Conservation (phyloP, 176 grass and related monocot genomes). For the Hordeum vulgare region MorexV3_pseudomolecules_assembly NC_058519.1:582022277-582022776, state of each 20-base stretch:
- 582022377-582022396: slow-evolving; percentile 1
- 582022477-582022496: not conserved
- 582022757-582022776: not conserved
- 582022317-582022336: not conserved
- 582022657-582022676: slow-evolving; percentile 6
- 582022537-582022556: slow-evolving; percentile 81
- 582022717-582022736: not conserved
- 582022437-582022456: not conserved
- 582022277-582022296: not conserved
- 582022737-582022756: not conserved
- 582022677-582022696: not conserved
- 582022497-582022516: not conserved
- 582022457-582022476: not conserved
- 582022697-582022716: not conserved
- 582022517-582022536: slow-evolving; percentile 93
- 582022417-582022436: not conserved
- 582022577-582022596: slow-evolving; percentile 98
- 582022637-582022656: not conserved
- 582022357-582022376: not conserved
- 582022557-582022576: slow-evolving; percentile 85
- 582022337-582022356: not conserved
- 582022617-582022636: slow-evolving; percentile 42
- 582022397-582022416: not conserved
- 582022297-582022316: not conserved
- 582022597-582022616: slow-evolving; percentile 98